These are phyloP conservation scores for Limonium bicolor DNA, from an alignment of 148 eudicot genomes.

Conservation along the genomic window DNA sequence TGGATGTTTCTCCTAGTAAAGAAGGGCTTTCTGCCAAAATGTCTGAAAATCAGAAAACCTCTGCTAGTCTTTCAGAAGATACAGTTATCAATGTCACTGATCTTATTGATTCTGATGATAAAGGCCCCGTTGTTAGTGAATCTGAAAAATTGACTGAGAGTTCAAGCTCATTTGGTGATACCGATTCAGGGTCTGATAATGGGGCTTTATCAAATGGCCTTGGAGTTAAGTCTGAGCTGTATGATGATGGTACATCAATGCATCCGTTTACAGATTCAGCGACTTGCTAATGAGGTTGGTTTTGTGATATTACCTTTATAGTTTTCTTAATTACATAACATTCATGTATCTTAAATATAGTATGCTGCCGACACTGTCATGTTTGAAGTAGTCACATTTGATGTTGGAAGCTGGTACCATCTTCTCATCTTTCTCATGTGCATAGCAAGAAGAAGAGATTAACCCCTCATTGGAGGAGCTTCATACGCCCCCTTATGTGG, in stretches of 20 bases:
- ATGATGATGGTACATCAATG: constrained; percentile 17
- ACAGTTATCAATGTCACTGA: constrained; percentile 15
- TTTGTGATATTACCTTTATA: too few relatives aligned
- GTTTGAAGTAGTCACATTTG: too few relatives aligned
- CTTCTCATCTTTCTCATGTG: not conserved
- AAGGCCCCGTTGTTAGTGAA: constrained; percentile 9
- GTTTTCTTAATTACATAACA: too few relatives aligned
- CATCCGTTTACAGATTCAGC: too few relatives aligned
- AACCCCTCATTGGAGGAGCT: constrained; percentile 62
- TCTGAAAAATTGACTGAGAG: constrained; percentile 24
- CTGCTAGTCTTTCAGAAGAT: constrained; percentile 18
- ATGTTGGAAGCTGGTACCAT: too few relatives aligned
- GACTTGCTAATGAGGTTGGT: too few relatives aligned
- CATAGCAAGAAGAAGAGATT: constrained; percentile 44
- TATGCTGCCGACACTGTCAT: too few relatives aligned
- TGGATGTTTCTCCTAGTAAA: constrained; percentile 19
- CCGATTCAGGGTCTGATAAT: constrained; percentile 14
- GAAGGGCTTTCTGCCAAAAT: constrained; percentile 9
- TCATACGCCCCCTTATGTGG: constrained; percentile 56
- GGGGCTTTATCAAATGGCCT: constrained; percentile 11
- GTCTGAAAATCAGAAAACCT: constrained; percentile 16
- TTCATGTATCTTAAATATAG: too few relatives aligned
- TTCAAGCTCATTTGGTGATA: constrained; percentile 44
- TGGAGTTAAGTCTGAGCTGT: constrained; percentile 24
- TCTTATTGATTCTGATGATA: constrained; percentile 12